Conservation (phyloP, 208 protist species). For the Naegleria lovaniensis region DNA sequence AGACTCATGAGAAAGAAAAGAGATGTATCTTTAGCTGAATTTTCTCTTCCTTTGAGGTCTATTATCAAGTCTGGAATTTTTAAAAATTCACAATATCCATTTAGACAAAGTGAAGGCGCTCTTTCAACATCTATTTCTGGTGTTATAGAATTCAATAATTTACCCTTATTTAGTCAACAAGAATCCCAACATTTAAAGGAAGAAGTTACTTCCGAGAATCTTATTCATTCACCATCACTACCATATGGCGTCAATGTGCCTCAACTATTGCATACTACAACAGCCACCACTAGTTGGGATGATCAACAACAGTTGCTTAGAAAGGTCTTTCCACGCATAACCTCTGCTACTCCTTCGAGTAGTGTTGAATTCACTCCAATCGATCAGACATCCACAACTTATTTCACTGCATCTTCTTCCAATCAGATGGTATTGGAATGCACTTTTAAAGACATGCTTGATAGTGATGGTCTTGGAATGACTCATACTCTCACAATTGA, state of each 20-base stretch:
- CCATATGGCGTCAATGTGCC: no score
- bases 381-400: no score
- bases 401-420: no score
- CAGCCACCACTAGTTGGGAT: no score
- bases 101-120: not conserved
- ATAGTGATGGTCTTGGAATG: not conserved
- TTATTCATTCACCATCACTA: not conserved
- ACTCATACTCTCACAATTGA: not conserved
- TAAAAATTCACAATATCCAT: not conserved
- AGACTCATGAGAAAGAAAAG: not conserved
- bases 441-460: not conserved
- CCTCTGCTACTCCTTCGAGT: no score
- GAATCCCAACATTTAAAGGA: not conserved
- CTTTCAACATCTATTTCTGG: not conserved
- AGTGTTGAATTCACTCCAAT: no score
- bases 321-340: no score
- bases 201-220: not conserved
- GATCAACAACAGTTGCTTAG: no score
- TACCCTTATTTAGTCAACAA: not conserved
- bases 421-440: not conserved
- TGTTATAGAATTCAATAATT: not conserved
- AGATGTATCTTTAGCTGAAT: not conserved
- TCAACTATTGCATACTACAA: no score
- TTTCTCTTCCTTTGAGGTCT: not conserved
- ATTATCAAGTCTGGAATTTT: not conserved